Evolutionary conservation across 306 rosid genomes (phyloP).

Genomic region (Comarum palustre): DNA sequence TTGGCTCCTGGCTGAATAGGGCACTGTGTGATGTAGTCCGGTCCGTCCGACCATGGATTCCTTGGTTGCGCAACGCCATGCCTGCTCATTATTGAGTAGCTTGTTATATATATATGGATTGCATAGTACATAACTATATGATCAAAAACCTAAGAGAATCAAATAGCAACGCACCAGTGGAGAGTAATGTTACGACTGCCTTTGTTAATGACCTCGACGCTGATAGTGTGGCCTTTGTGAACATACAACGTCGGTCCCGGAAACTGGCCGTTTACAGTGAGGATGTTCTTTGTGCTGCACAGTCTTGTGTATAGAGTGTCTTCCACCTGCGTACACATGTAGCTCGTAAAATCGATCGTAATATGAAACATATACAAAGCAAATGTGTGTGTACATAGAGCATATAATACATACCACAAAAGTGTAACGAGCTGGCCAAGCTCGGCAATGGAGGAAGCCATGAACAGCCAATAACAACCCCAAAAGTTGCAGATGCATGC

Average conservation of each 20-base stretch:
- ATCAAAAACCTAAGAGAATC: not conserved
- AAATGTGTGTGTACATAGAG: not conserved
- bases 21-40: constrained; percentile 45
- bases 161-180: constrained; percentile 42
- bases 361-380: not conserved
- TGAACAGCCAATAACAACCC: not conserved
- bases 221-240: constrained; percentile 36
- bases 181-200: constrained; percentile 45
- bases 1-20: constrained; percentile 43
- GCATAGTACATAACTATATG: not conserved
- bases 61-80: constrained; percentile 47
- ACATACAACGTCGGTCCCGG: constrained; percentile 47
- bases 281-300: constrained; percentile 44
- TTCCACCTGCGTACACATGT: constrained; percentile 19
- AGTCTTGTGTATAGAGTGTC: constrained; percentile 24
- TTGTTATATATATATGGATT: not conserved
- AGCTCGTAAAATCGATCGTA: not conserved
- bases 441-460: constrained; percentile 26
- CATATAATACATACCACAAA: constrained; percentile 18
- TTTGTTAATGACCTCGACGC: constrained; percentile 38
- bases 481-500: not conserved
- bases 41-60: constrained; percentile 53
- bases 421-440: constrained; percentile 21
- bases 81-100: constrained; percentile 23
- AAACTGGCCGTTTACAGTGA: constrained; percentile 47